Percentiles rank a stretch among this genome's conserved stretches.
These are phyloP conservation scores for Pichia sp. DNA, from an alignment of 1,139 yeast genomes.

Conservation along the genomic window DNA sequence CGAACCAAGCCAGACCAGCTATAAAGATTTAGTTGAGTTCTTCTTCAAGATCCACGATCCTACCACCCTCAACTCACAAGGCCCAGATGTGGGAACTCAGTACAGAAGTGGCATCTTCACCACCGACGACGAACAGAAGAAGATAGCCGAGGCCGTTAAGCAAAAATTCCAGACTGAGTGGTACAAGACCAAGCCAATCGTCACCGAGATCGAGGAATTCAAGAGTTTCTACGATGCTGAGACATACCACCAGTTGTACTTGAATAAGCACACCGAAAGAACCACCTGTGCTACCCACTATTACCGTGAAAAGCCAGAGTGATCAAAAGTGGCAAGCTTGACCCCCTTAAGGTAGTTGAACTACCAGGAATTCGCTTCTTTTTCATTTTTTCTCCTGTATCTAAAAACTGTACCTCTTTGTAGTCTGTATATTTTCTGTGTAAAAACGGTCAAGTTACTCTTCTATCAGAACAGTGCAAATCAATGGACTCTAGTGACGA, in stretches of 20 bases:
- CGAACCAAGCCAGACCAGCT: slow-evolving; percentile 60
- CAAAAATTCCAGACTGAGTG: slow-evolving; percentile 48
- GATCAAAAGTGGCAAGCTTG: neutral
- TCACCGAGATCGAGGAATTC: slow-evolving; percentile 67
- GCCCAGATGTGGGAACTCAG: slow-evolving; percentile 80
- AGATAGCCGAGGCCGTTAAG: slow-evolving; percentile 38
- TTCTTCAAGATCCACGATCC: slow-evolving; percentile 93
- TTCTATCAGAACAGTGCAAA: neutral
- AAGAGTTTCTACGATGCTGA: slow-evolving; percentile 85
- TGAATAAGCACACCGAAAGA: slow-evolving; percentile 75
- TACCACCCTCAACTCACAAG: slow-evolving; percentile 58
- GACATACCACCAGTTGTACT: slow-evolving; percentile 82
- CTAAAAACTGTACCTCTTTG: neutral
- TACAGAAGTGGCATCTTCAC: slow-evolving; percentile 76
- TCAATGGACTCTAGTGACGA: slow-evolving; percentile 15
- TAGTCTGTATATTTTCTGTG: neutral
- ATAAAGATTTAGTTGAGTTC: slow-evolving; percentile 68
- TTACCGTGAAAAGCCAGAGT: slow-evolving; percentile 38
- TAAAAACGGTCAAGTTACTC: too few species aligned
- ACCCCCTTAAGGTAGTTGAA: neutral
- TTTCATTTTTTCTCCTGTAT: neutral
- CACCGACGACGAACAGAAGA: slow-evolving; percentile 48
- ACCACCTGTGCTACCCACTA: slow-evolving; percentile 89
- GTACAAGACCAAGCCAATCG: slow-evolving; percentile 49
- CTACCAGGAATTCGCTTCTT: neutral